phyloP scores from a whole-genome alignment of 768 basidiomycete species.

The Kwoniella sp. region DNA sequence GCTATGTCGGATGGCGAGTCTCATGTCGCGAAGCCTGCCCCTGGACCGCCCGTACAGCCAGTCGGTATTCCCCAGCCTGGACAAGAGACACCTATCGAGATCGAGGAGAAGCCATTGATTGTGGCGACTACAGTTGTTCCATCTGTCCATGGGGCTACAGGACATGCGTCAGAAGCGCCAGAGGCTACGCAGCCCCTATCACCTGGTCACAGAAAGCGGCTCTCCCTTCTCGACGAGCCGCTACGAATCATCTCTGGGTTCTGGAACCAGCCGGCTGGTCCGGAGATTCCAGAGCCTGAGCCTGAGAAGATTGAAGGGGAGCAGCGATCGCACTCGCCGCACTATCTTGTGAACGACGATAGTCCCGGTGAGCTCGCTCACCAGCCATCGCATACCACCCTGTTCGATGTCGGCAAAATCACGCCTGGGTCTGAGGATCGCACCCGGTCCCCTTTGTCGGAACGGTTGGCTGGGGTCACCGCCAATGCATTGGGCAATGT shows the following conservation, averaged over 20 bases:
- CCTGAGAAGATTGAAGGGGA: slow-evolving; percentile 6
- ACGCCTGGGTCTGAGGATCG: background rate
- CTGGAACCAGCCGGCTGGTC: slow-evolving; percentile 8
- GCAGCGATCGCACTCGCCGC: background rate
- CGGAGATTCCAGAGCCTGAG: slow-evolving; percentile 26
- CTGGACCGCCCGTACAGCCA: slow-evolving; percentile 23
- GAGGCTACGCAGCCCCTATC: background rate
- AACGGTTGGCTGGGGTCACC: slow-evolving; percentile 11
- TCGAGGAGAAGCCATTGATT: too few species aligned
- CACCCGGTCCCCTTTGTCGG: slow-evolving; percentile 8
- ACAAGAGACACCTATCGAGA: too few species aligned
- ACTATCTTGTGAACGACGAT: too few species aligned
- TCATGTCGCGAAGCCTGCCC: background rate
- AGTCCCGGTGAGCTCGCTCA: background rate
- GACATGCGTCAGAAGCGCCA: background rate
- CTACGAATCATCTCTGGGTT: slow-evolving; percentile 27
- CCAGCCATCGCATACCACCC: background rate
- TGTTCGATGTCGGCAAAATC: background rate
- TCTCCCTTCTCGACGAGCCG: slow-evolving; percentile 24
- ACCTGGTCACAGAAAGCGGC: slow-evolving; percentile 5
- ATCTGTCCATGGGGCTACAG: too few species aligned
- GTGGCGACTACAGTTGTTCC: too few species aligned
- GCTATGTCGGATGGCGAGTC: background rate
- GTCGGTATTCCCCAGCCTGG: slow-evolving; percentile 16
- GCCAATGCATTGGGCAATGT: background rate